Evolutionary conservation across 2,329 filamentous ascomycete genomes (phyloP), one percentile per base, ranked within the genome.

Genomic region (Hymenoscyphus salicellus): DNA sequence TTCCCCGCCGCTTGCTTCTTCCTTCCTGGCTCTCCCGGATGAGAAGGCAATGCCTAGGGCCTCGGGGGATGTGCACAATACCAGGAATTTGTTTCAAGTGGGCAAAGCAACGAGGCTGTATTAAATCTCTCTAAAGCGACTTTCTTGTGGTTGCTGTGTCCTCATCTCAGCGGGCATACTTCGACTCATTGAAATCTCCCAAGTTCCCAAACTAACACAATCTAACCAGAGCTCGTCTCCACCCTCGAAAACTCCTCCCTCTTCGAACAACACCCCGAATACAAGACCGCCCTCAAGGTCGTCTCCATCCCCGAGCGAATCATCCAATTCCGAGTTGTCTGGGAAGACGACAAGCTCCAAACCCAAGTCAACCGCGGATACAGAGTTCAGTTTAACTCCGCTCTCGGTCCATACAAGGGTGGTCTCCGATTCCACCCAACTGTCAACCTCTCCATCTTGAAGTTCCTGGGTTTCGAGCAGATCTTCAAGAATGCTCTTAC

Each of bases 401-500:
- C 94, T 56, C 89, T 98, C 26, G 95, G 95, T 64, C 95, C 95
- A 61, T 98, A 97, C 89, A 98, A 98, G 87, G 95, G 95, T 71
- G 95, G 95, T 78, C 88, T 98, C 72, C 86, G 95, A 73, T 92
- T 99, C 80, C 95, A 99, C 80, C 95, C 94, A 68, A 88, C 89
- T 11, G 92, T 95, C 79, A 95, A 90, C 80, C 78, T 89, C 75
- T 88, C 85, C 68, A 87, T 89, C 75, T 87, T 99, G 75, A 99
- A 99, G 84, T 98, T 98, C 83, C 86, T 99, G 77, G 95, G 94
- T 71, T 98, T 98, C 76, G 95, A 99, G 88, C 95, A 98, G 83
- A 96, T 94, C 82, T 98, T 98, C 86, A 98, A 98, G 87, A 98
- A 98, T 91, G 95, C 95, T 72, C 83, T 98, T 72, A 98, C 95